Conservation (phyloP, 768 basidiomycete species). For the Strobilomyces confusus region DNA sequence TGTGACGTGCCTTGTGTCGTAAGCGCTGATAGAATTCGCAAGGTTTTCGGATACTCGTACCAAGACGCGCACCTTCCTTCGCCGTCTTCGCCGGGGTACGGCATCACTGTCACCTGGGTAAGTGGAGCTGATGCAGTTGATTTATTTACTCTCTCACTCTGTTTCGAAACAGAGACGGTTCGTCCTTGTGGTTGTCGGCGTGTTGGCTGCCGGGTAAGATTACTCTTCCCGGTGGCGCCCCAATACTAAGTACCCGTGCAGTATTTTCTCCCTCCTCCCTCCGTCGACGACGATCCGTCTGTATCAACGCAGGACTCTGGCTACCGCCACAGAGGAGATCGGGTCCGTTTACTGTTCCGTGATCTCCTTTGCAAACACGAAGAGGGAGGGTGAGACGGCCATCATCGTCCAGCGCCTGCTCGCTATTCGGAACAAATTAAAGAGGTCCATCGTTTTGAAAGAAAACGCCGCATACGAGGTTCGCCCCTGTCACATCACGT, state of each 20-base stretch:
- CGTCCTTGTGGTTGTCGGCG: conserved; percentile 64
- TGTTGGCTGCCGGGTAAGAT: conserved; percentile 71
- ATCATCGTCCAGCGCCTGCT: conserved; percentile 61
- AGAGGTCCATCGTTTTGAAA: conserved; percentile 51
- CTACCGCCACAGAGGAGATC: conserved; percentile 63
- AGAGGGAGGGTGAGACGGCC: conserved; percentile 44
- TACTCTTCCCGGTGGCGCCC: neutral
- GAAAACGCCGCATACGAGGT: conserved; percentile 68
- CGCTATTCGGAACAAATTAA: conserved; percentile 71
- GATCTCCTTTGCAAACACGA: conserved; percentile 64
- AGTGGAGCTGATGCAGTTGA: conserved; percentile 4
- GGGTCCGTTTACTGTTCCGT: conserved; percentile 75
- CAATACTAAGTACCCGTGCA: conserved; percentile 23
- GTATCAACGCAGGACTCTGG: conserved; percentile 67
- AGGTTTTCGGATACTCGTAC: conserved; percentile 76
- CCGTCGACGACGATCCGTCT: conserved; percentile 67
- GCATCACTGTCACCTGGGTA: conserved; percentile 69
- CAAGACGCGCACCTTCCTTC: conserved; percentile 48
- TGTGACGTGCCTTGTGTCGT: neutral
- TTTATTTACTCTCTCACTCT: neutral
- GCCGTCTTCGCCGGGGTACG: conserved; percentile 52
- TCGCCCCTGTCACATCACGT: conserved; percentile 4
- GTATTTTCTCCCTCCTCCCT: conserved; percentile 64
- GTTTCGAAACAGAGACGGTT: conserved; percentile 50
- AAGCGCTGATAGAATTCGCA: neutral